Conservation (phyloP, 306 rosid species). For the Cyamopsis tetragonoloba region DNA sequence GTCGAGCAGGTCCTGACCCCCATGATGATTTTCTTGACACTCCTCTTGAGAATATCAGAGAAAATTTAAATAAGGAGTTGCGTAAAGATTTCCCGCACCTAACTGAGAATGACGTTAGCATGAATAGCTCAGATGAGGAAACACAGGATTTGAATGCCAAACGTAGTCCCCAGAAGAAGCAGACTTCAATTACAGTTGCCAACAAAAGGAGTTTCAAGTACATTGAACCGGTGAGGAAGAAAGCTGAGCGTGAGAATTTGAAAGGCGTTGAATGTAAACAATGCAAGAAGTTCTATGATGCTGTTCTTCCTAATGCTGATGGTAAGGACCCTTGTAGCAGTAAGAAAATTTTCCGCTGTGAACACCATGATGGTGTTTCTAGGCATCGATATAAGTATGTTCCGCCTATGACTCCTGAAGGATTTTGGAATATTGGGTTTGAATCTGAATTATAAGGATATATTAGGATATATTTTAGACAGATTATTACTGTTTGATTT, state of each 20-base stretch:
- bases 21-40: constrained; percentile 96
- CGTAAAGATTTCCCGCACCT: constrained; percentile 29
- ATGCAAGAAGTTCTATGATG: constrained; percentile 86
- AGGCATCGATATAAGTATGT: constrained; percentile 87
- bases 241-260: constrained; percentile 82
- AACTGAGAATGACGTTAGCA: constrained; percentile 32
- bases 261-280: constrained; percentile 95
- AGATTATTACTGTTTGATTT: neutral
- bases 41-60: constrained; percentile 74
- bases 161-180: constrained; percentile 46
- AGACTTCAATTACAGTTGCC: constrained; percentile 35
- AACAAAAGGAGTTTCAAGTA: constrained; percentile 62
- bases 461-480: neutral
- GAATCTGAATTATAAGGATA: constrained; percentile 70
- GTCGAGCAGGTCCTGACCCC: constrained; percentile 65
- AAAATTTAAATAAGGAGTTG: constrained; percentile 46
- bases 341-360: constrained; percentile 62
- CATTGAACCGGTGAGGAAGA: constrained; percentile 85
- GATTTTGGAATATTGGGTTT: constrained; percentile 98
- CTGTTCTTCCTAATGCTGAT: constrained; percentile 67
- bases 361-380: constrained; percentile 94
- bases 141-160: constrained; percentile 66
- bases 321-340: constrained; percentile 33
- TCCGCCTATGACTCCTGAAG: constrained; percentile 97
- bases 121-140: constrained; percentile 67